Conservation (phyloP, 176 grass and related monocot species). For the Oryza longistaminata region DNA sequence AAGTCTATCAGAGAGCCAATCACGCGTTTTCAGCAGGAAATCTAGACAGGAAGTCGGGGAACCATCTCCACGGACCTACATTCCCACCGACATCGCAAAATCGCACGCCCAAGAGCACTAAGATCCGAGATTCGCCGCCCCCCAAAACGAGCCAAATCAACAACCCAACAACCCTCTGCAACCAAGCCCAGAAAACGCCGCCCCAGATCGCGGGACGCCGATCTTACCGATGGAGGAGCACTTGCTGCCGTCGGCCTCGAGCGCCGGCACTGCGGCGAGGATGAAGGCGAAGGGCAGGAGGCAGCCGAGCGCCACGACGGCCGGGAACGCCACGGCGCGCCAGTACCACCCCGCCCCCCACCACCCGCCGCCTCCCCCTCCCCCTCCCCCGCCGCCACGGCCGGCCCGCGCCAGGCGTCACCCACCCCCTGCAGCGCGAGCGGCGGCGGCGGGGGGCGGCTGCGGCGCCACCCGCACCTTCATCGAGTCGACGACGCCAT, state of each 20-base stretch:
- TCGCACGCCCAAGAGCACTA: constrained; percentile 23
- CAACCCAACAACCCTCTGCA: constrained; percentile 16
- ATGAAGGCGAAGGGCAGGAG: constrained; percentile 90
- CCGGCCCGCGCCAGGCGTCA: background rate
- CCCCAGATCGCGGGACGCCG: constrained; percentile 22
- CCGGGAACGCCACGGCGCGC: constrained; percentile 48
- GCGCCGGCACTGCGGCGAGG: constrained; percentile 74
- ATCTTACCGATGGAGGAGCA: constrained; percentile 89
- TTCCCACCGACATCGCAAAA: constrained; percentile 42
- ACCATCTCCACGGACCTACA: constrained; percentile 28
- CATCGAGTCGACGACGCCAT: constrained; percentile 93
- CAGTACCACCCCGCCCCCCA: constrained; percentile 39
- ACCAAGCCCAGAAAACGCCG: constrained; percentile 22
- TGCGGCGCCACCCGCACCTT: constrained; percentile 88
- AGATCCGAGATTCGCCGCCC: constrained; percentile 34
- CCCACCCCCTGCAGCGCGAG: constrained; percentile 30
- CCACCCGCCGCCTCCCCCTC: background rate
- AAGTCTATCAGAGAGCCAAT: constrained; percentile 10
- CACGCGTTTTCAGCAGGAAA: constrained; percentile 24
- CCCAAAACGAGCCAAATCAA: constrained; percentile 39
- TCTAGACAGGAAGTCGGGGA: constrained; percentile 8
- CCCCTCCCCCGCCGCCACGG: constrained; percentile 33
- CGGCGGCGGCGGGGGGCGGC: constrained; percentile 59
- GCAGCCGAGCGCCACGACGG: constrained; percentile 62
- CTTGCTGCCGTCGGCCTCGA: constrained; percentile 78